Base-by-base conservation (phyloP, 345 rosid genomes). In the Syzygium jambos region DNA sequence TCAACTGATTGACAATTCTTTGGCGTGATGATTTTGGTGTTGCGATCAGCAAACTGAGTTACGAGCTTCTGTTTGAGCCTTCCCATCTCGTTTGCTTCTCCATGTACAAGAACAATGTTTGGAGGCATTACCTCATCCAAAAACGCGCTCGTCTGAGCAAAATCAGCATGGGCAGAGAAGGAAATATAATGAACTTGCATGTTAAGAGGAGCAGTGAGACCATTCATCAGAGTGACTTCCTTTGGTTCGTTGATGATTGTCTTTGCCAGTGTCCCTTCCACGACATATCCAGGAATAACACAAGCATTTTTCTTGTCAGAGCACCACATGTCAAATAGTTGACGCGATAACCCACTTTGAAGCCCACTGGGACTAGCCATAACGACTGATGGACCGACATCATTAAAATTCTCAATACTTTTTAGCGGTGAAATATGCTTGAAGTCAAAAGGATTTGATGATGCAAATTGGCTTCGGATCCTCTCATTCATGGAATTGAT, bases 331-430 rank as follows among this genome's bases (percentile, higher is more conserved):
- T 96, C 99, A 89, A 97, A 97, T 86, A 97, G 92, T 89, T 96
- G 98, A 88, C 98, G 91, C 3, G 99, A 97, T 85, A 97, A 85
- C 78, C 98, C 99, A 46, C 99, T 97, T 88, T 97, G 98, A 86
- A 97, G 96, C 80, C 97, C 95, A 87, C 98, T 89, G 9, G 98
- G 99, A 90, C 94, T 97, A 53, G 99, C 99, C 99, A 97, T 95
- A 54, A 96, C 98, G 86, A 97, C 98, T 29, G 94, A 96, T 34
- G 99, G 98, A n/a, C 99, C 98, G 0, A 96, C 95, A 89, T 96
- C 99, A 84, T 90, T 91, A 87, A 97, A 96, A 88, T 94, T 96
- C 34, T 97, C 99, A 3, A 95, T 97, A 93, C 98, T 96, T 88
- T 94, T 96, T 46, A 97, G 90, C 0, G 96, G 92, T 21, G 95